Evolutionary conservation across 805 yeast species (phyloP).

Genomic region (Myxozyma neglecta): DNA sequence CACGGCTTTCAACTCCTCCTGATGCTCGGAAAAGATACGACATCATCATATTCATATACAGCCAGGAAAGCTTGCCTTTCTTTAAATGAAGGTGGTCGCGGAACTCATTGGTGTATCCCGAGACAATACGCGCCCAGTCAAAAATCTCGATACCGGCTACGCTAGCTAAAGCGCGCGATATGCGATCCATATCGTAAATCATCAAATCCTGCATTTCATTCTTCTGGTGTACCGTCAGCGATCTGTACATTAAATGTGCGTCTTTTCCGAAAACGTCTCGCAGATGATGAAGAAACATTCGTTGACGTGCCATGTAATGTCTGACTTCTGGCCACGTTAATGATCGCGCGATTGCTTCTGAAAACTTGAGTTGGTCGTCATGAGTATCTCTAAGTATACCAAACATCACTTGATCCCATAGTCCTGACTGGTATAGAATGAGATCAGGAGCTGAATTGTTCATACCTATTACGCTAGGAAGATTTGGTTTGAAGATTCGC

Average conservation of each 20-base stretch:
- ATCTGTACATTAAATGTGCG: slow-evolving; percentile 24
- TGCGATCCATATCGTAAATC: slow-evolving; percentile 16
- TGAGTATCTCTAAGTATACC: neutral
- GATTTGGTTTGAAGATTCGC: neutral
- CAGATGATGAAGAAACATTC: slow-evolving; percentile 2
- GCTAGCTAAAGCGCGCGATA: slow-evolving; percentile 18
- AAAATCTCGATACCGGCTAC: slow-evolving; percentile 14
- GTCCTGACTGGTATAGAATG: slow-evolving; percentile 13
- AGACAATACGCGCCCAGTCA: slow-evolving; percentile 20
- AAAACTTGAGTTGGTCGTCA: neutral
- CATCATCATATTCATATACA: slow-evolving; percentile 20
- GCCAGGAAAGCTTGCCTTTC: slow-evolving; percentile 8
- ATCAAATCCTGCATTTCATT: slow-evolving; percentile 15
- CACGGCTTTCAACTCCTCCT: slow-evolving; percentile 18
- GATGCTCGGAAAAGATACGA: slow-evolving; percentile 22
- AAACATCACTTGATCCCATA: slow-evolving; percentile 13
- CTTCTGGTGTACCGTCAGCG: slow-evolving; percentile 5
- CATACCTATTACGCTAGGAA: slow-evolving; percentile 9
- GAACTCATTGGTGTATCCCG: slow-evolving; percentile 7
- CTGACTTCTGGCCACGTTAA: slow-evolving; percentile 19
- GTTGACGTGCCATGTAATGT: slow-evolving; percentile 14
- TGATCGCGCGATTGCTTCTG: slow-evolving; percentile 1
- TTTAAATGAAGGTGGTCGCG: slow-evolving; percentile 14
- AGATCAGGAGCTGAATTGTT: slow-evolving; percentile 22
- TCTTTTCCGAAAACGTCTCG: slow-evolving; percentile 14